Evolutionary conservation across 2,329 filamentous ascomycete species (phyloP), one percentile per base, ranked within the genome.

Genomic region (Hypoxylon sp.): DNA sequence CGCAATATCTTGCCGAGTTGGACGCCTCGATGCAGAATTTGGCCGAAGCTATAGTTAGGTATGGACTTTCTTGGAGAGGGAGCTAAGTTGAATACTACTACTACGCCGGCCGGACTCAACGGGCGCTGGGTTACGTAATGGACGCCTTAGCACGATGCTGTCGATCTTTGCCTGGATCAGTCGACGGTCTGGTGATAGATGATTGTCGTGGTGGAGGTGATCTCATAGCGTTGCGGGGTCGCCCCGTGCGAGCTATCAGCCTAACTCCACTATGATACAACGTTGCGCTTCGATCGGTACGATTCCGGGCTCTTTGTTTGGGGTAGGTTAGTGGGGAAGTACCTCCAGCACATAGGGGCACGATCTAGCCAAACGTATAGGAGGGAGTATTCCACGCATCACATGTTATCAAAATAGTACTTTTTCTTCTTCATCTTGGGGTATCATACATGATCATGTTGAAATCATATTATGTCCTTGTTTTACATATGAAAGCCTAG

Each of bases 221-320:
- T 68, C 67, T 68, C 65, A 71, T 69, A 44, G 42, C 17, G 35
- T 47, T 69, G 69, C 66, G 68, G 68, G 65, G 68, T 64, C 42
- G 24, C 27, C 17, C 24, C 21, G 54, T 51, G 44, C 47, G 57
- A 35, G 42, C 2, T 35, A 44, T 44, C 39, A 44, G 17, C 32
- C 5, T 2, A 37, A 32, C 48, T 64, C 62, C 50, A 48, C 55
- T 61, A 51, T 44, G 39, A 66, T 67, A 69, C 65, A 68, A 71
- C 65, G 68, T 69, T 71, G 62, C 65, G 53, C 58, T 42, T 56
- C 44, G 24, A 51, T 57, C 54, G 68, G 59, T 53, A 52, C 52
- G 54, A 59, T 67, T 61, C 54, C 44, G 57, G 54, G 52, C 37
- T 42, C 32, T 42, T 35, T 24, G 35, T 39, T 63, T 57, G 61